Conservation (phyloP, 192 early-diverging fungal species). For the Rhizophagus clarus region DNA sequence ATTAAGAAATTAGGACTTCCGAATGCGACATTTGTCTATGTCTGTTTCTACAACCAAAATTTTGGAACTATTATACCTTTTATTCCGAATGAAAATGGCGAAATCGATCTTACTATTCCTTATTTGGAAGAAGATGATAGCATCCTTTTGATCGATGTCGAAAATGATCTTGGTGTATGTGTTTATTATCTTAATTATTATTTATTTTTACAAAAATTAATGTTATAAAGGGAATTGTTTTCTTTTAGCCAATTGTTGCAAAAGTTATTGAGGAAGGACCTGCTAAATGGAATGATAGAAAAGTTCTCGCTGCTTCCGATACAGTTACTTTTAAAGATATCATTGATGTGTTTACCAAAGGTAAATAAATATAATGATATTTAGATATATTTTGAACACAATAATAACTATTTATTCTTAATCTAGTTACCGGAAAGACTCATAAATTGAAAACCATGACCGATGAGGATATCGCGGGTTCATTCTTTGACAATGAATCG, state of each 20-base stretch:
- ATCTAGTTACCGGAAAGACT: too few species aligned
- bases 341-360: not conserved
- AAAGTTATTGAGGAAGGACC: constrained; percentile 18
- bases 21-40: constrained; percentile 4
- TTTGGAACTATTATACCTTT: not conserved
- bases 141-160: not conserved
- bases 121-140: not conserved
- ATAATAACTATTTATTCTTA: too few species aligned
- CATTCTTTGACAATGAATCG: too few species aligned
- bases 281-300: constrained; percentile 3
- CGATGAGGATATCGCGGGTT: too few species aligned
- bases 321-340: not conserved
- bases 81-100: not conserved
- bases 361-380: not conserved
- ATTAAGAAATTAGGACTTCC: constrained; percentile 6
- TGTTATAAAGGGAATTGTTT: not conserved
- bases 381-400: not conserved
- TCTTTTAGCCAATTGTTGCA: constrained; percentile 1
- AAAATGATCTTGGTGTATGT: not conserved
- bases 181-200: not conserved
- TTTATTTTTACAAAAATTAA: not conserved
- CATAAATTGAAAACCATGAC: too few species aligned
- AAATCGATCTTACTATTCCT: not conserved
- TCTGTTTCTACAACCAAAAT: not conserved
- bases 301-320: not conserved